A percentile compares a stretch with the other conserved stretches of the same genome.
Conservation (phyloP, 148 eudicot genomes). For the Chenopodium suecicum region DNA sequence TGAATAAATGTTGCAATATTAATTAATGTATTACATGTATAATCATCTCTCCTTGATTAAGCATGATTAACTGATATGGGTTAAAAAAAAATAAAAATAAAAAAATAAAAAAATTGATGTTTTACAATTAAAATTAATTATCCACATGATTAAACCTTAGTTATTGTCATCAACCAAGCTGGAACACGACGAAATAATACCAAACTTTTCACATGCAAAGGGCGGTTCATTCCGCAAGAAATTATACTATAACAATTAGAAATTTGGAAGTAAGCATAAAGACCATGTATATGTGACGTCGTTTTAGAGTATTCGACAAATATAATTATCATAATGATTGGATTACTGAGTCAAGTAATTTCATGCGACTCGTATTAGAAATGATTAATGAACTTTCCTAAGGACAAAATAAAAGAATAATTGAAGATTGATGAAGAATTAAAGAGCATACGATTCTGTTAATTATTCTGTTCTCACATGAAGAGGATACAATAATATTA, state of each 20-base stretch:
- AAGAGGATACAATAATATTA: no score
- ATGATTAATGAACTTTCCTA: neutral
- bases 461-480: neutral
- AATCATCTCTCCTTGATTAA: no score
- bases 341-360: neutral
- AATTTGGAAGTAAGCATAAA: neutral
- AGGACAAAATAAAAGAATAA: neutral
- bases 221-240: neutral
- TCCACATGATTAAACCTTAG: neutral
- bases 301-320: neutral
- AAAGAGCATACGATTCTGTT: neutral
- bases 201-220: constrained; percentile 11
- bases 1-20: no score
- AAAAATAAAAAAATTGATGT: no score
- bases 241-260: neutral
- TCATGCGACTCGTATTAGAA: neutral
- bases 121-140: neutral
- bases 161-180: constrained; percentile 7
- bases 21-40: no score
- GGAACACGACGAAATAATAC: constrained; percentile 1
- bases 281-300: neutral
- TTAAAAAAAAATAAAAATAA: no score
- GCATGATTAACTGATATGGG: neutral
- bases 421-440: neutral
- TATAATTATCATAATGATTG: neutral